Conservation (phyloP, 108 stramenopile genomes). For the Cyclotella sp. region DNA sequence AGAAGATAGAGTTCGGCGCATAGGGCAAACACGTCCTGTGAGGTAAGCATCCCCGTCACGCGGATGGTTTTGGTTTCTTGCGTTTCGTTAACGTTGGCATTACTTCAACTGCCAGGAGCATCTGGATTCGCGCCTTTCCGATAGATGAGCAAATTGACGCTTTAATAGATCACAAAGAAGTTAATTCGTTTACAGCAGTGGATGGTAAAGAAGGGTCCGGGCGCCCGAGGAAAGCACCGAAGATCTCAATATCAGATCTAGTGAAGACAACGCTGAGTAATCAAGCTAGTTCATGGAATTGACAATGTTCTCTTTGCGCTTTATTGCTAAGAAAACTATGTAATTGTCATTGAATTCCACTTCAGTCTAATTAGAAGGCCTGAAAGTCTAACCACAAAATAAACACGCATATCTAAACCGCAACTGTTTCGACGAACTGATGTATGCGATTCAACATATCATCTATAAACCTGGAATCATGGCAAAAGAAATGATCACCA, state of each 20-base stretch:
- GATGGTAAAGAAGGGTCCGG: slow-evolving; percentile 40
- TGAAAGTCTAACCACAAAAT: neutral
- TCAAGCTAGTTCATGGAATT: neutral
- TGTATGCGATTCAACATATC: slow-evolving; percentile 56
- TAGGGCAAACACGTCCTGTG: slow-evolving; percentile 75
- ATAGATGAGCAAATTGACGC: slow-evolving; percentile 80
- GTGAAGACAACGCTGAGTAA: slow-evolving; percentile 46
- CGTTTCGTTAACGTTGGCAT: neutral
- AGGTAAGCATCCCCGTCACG: neutral
- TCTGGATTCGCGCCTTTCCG: slow-evolving; percentile 72
- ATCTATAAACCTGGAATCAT: slow-evolving; percentile 61
- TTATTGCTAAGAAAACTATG: too few species aligned
- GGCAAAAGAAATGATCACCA: slow-evolving; percentile 70
- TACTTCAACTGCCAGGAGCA: slow-evolving; percentile 26
- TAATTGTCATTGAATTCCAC: too few species aligned
- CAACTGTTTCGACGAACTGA: slow-evolving; percentile 37
- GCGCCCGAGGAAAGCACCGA: slow-evolving; percentile 43
- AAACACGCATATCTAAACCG: neutral
- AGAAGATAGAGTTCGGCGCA: slow-evolving; percentile 86
- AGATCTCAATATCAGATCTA: slow-evolving; percentile 59
- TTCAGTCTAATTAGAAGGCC: too few species aligned
- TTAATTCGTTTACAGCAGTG: slow-evolving; percentile 65
- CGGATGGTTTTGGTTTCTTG: neutral
- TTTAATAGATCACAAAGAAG: slow-evolving; percentile 67
- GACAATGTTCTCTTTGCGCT: too few species aligned